Conservation (phyloP, 306 rosid species). For the Pyrus bretschneideri region DNA sequence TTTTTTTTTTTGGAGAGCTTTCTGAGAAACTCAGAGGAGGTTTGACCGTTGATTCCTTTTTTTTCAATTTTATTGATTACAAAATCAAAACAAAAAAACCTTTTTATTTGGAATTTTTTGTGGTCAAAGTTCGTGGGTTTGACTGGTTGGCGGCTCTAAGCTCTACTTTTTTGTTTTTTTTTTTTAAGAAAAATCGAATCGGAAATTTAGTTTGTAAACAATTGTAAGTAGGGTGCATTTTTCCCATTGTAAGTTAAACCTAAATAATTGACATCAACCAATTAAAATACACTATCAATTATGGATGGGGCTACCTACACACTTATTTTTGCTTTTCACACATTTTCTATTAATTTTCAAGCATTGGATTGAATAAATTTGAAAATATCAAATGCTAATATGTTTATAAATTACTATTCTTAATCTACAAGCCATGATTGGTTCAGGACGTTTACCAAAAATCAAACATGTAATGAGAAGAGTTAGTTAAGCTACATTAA, state of each 20-base stretch:
- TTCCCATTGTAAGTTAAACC: neutral
- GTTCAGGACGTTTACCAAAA: neutral
- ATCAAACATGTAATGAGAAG: neutral
- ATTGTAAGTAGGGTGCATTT: neutral
- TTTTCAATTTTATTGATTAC: neutral
- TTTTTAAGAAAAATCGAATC: neutral
- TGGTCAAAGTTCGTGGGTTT: constrained; percentile 68
- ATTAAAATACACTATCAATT: neutral
- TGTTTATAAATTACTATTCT: neutral
- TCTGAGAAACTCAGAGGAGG: constrained; percentile 31
- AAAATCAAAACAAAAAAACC: neutral
- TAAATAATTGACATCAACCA: neutral
- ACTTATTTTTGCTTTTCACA: too few relatives aligned
- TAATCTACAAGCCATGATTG: neutral
- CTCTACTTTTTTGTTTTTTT: neutral
- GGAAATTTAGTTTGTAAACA: neutral
- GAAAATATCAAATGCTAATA: neutral
- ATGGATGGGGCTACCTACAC: too few relatives aligned
- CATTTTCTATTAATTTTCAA: accelerated
- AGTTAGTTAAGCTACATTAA: neutral
- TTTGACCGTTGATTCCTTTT: constrained; percentile 48
- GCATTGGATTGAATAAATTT: too few relatives aligned
- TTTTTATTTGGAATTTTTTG: neutral
- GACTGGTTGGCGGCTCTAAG: constrained; percentile 63
- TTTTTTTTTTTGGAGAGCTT: constrained; percentile 22